These are phyloP conservation scores for Orbilia ellipsospora DNA, from an alignment of 2,329 filamentous ascomycete species.

Conservation along the genomic window DNA sequence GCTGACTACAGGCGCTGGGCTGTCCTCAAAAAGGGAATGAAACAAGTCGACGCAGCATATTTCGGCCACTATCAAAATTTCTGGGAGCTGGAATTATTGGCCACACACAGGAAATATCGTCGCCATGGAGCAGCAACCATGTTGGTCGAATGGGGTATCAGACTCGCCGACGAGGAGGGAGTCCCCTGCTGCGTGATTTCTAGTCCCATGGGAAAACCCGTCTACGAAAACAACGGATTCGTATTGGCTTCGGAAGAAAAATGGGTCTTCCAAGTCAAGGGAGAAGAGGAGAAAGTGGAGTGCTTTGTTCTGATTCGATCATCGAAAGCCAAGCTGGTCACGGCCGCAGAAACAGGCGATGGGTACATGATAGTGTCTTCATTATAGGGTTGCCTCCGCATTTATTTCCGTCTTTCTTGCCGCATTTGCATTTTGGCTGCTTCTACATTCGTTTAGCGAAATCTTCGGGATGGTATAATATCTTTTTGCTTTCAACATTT, in stretches of 20 bases:
- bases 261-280: conserved; percentile 52
- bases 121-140: conserved; percentile 50
- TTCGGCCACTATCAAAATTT: conserved; percentile 44
- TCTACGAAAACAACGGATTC: conserved; percentile 52
- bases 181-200: conserved; percentile 54
- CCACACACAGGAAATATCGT: conserved; percentile 47
- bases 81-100: conserved; percentile 47
- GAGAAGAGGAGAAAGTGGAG: conserved; percentile 50
- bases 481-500: conserved; percentile 13
- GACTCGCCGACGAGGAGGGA: conserved; percentile 48
- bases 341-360: conserved; percentile 48
- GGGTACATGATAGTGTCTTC: conserved; percentile 54
- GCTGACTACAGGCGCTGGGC: conserved; percentile 52
- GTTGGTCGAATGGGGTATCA: conserved; percentile 49
- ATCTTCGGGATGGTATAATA: conserved; percentile 27
- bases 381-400: conserved; percentile 43
- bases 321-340: conserved; percentile 40
- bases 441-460: conserved; percentile 28
- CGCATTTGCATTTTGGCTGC: neutral
- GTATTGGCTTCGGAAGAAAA: conserved; percentile 48
- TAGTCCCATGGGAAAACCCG: conserved; percentile 46
- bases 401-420: conserved; percentile 1
- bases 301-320: conserved; percentile 53
- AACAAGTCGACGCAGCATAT: conserved; percentile 44
- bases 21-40: conserved; percentile 43